These are phyloP conservation scores for Boletus sp. DNA, from an alignment of 768 basidiomycete genomes.

Conservation along the genomic window DNA sequence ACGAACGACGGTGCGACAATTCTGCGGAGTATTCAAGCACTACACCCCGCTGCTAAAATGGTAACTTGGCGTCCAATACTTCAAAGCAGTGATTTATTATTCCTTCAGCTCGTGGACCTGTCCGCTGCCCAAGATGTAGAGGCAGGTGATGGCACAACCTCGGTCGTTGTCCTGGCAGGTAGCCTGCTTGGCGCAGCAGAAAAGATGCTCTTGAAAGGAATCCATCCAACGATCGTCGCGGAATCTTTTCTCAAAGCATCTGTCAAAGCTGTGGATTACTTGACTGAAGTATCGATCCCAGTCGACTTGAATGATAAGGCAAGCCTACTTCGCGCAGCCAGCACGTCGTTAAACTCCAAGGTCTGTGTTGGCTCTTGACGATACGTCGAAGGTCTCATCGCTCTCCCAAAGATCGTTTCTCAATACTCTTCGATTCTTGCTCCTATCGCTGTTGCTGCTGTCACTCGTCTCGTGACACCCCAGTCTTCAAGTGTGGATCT, in stretches of 20 bases:
- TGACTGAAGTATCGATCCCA: constrained; percentile 89
- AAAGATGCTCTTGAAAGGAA: constrained; percentile 94
- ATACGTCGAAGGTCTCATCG: constrained; percentile 6
- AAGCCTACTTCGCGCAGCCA: constrained; percentile 85
- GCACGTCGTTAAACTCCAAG: constrained; percentile 95
- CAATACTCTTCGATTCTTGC: constrained; percentile 98
- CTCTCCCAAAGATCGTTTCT: constrained; percentile 77
- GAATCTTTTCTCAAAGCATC: constrained; percentile 94
- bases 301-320: constrained; percentile 87
- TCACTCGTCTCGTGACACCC: constrained; percentile 84
- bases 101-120: constrained; percentile 83
- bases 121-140: constrained; percentile 98
- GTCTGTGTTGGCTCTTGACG: constrained; percentile 35
- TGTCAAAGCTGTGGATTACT: constrained; percentile 87
- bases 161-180: constrained; percentile 95
- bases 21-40: constrained; percentile 88
- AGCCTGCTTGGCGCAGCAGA: constrained; percentile 91
- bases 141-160: constrained; percentile 97
- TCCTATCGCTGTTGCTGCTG: constrained; percentile 98
- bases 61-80: constrained; percentile 34
- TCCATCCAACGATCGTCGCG: constrained; percentile 96
- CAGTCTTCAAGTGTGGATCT: constrained; percentile 95
- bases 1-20: constrained; percentile 99
- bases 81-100: not conserved
- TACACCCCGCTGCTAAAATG: constrained; percentile 99